These are phyloP conservation scores for Hymenoscyphus occultus DNA, from an alignment of 2,329 filamentous ascomycete genomes.

Conservation along the genomic window DNA sequence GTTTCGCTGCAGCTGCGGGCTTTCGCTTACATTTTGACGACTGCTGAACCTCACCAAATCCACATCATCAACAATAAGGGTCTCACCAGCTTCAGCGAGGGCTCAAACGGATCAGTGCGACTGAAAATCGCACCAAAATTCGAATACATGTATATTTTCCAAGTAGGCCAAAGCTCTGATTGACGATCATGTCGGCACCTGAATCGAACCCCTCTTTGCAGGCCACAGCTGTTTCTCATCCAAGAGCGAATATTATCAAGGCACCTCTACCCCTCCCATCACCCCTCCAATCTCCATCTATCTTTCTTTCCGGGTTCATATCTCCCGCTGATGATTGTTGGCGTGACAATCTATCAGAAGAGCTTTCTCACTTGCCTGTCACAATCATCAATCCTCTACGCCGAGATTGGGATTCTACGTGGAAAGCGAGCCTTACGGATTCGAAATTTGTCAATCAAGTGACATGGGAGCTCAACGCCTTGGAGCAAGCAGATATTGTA, in stretches of 20 bases:
- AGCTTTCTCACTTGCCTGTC: slow-evolving; percentile 45
- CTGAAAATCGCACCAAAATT: neutral
- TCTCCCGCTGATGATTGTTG: slow-evolving; percentile 40
- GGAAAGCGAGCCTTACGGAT: slow-evolving; percentile 49
- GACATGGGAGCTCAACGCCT: slow-evolving; percentile 59
- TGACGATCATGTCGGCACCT: neutral
- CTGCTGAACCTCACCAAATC: neutral
- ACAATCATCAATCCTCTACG: slow-evolving; percentile 58
- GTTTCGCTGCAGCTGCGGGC: neutral
- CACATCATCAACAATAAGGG: neutral
- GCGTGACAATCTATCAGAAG: slow-evolving; percentile 45
- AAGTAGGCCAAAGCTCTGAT: neutral
- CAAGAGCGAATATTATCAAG: slow-evolving; percentile 2
- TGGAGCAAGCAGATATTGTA: slow-evolving; percentile 51
- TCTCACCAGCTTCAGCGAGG: neutral
- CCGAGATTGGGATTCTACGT: slow-evolving; percentile 53
- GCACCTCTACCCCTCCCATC: slow-evolving; percentile 21
- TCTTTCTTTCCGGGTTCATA: slow-evolving; percentile 61
- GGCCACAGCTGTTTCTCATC: neutral
- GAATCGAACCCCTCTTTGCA: neutral
- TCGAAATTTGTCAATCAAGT: slow-evolving; percentile 52
- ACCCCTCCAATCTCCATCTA: slow-evolving; percentile 23
- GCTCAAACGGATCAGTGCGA: neutral
- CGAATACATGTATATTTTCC: neutral
- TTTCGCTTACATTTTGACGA: neutral